Conservation (phyloP, 495 filamentous ascomycete genomes). For the Penicillium desertorum region DNA sequence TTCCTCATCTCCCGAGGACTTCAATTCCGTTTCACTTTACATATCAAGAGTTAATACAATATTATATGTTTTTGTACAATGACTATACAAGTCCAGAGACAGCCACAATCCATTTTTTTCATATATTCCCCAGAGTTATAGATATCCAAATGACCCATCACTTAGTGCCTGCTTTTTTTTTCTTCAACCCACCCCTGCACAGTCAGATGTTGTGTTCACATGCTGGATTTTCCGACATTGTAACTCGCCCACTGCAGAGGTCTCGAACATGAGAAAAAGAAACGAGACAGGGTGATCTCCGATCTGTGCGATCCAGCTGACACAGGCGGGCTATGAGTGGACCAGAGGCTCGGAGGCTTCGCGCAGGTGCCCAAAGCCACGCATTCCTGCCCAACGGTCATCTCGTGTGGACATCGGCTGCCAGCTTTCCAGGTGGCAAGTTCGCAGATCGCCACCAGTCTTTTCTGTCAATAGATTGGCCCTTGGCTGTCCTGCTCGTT, state of each 20-base stretch:
- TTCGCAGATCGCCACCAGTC: slow-evolving; percentile 16
- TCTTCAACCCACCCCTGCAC: slow-evolving; percentile 2
- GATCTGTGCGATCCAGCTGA: slow-evolving; percentile 24
- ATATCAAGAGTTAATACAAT: not conserved
- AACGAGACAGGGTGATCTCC: slow-evolving; percentile 17
- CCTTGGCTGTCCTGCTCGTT: slow-evolving; percentile 1
- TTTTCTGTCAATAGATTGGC: slow-evolving; percentile 21
- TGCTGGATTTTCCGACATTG: slow-evolving; percentile 12
- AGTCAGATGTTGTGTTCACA: slow-evolving; percentile 13
- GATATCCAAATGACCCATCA: not conserved
- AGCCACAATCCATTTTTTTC: not conserved
- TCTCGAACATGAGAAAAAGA: slow-evolving; percentile 14
- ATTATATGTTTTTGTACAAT: not conserved
- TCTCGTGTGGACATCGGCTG: slow-evolving; percentile 13
- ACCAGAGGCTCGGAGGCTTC: slow-evolving; percentile 12
- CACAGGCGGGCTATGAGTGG: slow-evolving; percentile 25
- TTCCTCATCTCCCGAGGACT: not conserved
- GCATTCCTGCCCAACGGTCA: slow-evolving; percentile 46
- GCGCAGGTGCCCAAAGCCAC: slow-evolving; percentile 41
- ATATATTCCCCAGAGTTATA: not conserved
- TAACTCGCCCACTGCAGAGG: not conserved
- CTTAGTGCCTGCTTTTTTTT: slow-evolving; percentile 10
- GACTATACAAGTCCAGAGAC: not conserved
- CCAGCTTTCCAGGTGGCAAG: slow-evolving; percentile 26
- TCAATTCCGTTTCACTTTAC: not conserved